Conservation (phyloP, 2,329 filamentous ascomycete species). For the Ophiostoma perfectum region DNA sequence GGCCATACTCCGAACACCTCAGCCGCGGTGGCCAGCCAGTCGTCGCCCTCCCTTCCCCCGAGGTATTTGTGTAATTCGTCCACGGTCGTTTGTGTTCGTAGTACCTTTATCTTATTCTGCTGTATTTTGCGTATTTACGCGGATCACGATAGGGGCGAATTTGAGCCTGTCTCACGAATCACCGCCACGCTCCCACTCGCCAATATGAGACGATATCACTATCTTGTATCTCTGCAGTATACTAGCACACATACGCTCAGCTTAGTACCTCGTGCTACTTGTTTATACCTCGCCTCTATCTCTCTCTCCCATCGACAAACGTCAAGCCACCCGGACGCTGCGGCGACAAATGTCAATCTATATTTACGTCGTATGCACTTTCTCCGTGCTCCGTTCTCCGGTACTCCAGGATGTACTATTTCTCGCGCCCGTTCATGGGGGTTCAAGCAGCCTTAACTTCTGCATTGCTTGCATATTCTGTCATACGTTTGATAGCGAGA, state of each 20-base stretch:
- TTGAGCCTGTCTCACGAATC: not conserved
- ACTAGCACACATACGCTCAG: not conserved
- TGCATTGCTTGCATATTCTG: constrained; percentile 5
- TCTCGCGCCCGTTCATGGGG: not conserved
- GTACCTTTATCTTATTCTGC: not conserved
- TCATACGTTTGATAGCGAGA: not conserved
- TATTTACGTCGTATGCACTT: too few relatives aligned
- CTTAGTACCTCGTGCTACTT: constrained; percentile 2
- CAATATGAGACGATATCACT: not conserved
- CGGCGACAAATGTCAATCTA: not conserved
- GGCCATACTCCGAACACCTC: not conserved
- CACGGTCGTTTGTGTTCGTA: not conserved
- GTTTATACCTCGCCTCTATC: not conserved
- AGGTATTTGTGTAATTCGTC: not conserved
- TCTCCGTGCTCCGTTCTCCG: not conserved
- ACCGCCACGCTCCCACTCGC: not conserved
- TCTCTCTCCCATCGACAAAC: not conserved
- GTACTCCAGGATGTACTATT: not conserved
- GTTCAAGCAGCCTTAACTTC: not conserved
- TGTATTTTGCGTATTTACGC: not conserved
- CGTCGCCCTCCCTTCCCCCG: not conserved
- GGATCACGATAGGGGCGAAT: constrained; percentile 19
- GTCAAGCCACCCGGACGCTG: not conserved
- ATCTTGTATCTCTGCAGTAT: not conserved
- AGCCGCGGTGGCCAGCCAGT: too few relatives aligned